These are phyloP conservation scores for Bryoerythrophyllum caledonicum DNA, from an alignment of 225 moss, liverwort and hornwort genomes.

Conservation along the genomic window DNA sequence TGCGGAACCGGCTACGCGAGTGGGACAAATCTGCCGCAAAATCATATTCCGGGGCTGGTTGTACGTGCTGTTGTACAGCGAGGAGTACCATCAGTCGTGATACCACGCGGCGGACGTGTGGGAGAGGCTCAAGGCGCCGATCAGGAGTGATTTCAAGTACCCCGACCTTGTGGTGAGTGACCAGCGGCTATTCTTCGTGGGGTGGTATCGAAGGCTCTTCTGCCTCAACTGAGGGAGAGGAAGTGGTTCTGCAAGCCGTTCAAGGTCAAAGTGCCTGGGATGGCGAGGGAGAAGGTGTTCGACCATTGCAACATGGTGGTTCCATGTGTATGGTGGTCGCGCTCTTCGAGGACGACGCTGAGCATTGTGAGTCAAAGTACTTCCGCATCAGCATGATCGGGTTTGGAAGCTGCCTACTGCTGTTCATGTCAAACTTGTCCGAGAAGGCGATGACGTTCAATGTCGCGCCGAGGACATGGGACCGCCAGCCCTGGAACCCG, in stretches of 20 bases:
- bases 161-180: neutral
- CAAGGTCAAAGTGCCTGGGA: neutral
- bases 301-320: neutral
- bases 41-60: neutral
- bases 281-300: neutral
- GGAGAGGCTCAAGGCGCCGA: neutral
- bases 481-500: neutral
- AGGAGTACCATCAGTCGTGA: slow-evolving; percentile 2
- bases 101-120: neutral
- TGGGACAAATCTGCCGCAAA: neutral
- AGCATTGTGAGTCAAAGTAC: neutral
- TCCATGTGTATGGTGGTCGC: no score
- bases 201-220: slow-evolving; percentile 2
- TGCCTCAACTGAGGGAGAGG: neutral
- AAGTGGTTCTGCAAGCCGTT: slow-evolving; percentile 3
- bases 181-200: neutral
- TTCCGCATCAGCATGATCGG: neutral
- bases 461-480: neutral
- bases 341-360: neutral
- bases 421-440: neutral
- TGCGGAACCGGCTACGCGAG: neutral
- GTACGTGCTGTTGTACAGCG: neutral
- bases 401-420: neutral
- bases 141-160: neutral
- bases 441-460: neutral